These are phyloP conservation scores for Bidens hawaiensis DNA, from an alignment of 140 eudicot species.

Conservation along the genomic window DNA sequence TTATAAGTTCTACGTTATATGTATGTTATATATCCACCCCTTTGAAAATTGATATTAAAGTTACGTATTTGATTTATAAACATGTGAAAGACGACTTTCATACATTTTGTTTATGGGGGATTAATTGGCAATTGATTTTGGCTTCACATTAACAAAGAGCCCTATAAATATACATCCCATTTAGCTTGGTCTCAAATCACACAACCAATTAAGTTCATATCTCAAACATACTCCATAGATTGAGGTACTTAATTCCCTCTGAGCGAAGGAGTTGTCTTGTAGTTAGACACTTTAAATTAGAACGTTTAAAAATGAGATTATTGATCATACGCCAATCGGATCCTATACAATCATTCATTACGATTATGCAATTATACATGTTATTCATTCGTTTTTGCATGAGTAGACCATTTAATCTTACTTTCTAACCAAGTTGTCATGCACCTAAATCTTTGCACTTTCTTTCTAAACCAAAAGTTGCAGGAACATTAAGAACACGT, in stretches of 20 bases:
- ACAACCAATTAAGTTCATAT: background rate
- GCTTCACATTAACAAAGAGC: background rate
- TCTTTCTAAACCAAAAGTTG: conserved; percentile 3
- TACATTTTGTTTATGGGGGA: background rate
- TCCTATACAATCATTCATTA: too few species aligned
- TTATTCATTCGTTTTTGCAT: background rate
- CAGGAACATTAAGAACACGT: conserved; percentile 9
- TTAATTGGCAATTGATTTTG: background rate
- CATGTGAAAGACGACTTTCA: background rate
- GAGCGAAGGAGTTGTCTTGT: too few species aligned
- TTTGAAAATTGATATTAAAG: too few species aligned
- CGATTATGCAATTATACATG: background rate
- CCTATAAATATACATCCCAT: background rate
- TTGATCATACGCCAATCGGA: too few species aligned
- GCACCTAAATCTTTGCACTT: background rate
- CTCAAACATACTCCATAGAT: background rate
- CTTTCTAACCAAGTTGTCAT: background rate
- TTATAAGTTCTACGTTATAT: too few species aligned
- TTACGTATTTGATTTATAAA: background rate
- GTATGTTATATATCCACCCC: background rate
- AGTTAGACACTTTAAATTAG: too few species aligned
- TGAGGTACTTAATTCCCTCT: background rate
- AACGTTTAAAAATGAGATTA: too few species aligned
- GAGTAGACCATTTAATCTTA: background rate
- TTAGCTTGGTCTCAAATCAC: background rate